Conservation (phyloP, 176 grass and related monocot species). For the Tillandsia leiboldiana region DNA sequence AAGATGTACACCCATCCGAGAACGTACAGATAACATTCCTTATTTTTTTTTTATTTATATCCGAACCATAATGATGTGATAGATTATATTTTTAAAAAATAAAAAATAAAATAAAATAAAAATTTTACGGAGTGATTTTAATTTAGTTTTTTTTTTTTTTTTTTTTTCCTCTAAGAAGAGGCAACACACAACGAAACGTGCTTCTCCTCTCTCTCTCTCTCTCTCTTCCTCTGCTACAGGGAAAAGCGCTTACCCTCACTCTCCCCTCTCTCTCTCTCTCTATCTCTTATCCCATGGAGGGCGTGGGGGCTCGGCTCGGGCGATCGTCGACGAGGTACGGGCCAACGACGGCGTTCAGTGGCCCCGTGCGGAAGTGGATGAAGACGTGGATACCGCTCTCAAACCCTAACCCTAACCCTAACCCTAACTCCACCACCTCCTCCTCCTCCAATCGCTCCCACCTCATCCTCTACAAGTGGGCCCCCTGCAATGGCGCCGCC, state of each 20-base stretch:
- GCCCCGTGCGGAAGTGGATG: conserved; percentile 64
- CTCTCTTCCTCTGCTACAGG: no score
- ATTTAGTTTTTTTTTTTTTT: no score
- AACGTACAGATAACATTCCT: no score
- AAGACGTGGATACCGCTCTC: conserved; percentile 61
- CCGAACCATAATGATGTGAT: no score
- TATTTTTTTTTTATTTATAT: no score
- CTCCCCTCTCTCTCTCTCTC: neutral
- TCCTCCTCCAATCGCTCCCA: conserved; percentile 21
- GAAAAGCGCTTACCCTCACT: neutral
- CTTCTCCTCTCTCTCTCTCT: no score
- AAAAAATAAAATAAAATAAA: no score
- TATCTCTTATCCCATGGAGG: conserved; percentile 29
- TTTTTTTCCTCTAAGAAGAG: no score
- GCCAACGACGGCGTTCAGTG: conserved; percentile 52
- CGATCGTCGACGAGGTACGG: conserved; percentile 68
- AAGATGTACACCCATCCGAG: no score
- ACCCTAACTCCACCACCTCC: conserved; percentile 4
- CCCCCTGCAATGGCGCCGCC: conserved; percentile 30
- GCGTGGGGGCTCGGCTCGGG: conserved; percentile 48
- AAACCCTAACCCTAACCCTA: conserved; percentile 10
- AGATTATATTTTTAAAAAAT: no score
- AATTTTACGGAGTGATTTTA: no score
- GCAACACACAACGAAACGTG: no score
- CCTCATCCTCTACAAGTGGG: conserved; percentile 57